Evolutionary conservation across 2,329 filamentous ascomycete species (phyloP), one percentile per base, ranked within the genome.

Genomic region (Penicillium expansum): DNA sequence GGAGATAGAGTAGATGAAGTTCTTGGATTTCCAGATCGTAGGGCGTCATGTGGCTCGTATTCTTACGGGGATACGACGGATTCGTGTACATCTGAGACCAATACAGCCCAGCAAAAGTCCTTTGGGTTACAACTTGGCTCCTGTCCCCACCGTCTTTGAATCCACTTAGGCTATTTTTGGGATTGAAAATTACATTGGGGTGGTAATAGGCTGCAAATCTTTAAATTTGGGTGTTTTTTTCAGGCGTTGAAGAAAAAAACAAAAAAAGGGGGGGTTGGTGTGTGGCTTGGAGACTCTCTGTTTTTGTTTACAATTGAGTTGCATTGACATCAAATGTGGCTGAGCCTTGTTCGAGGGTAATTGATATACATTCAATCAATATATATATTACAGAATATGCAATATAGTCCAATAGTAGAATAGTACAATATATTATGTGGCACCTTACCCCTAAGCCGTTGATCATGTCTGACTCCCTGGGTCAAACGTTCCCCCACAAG

Each of bases 21-120:
- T 61, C 58, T 53, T 59, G 60, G 58, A 63, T 60, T 63, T 58
- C 59, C 48, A 55, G 52, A 60, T 59, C 49, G 43, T 51, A 58
- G 55, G 33, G 43, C 61, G 62, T 65, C 57, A 64, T 61, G 64
- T 65, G 64, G 61, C 60, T 64, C 58, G 63, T 66, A 64, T 63
- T 60, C 58, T 61, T 65, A 66, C 64, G 48, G 39, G 38, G 16
- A 27, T 45, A 37, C n/a, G 41, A 45, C 37, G 48, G 20, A 27
- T 45, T 45, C n/a, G 41, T 37, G 54, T 58, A 55, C 18, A 54
- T 50, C 29, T 54, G 20, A 51, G 54, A 60, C 58, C 54, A 55
- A 29, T 49, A 50, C 49, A 10, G 35, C 24, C 24, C 11, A 45
- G 9, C 14, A 37, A n/a, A 9, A 22, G 22, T 16, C 39, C 32